phyloP scores from a whole-genome alignment of 176 grass and related monocot genomes.

The Carex pumila region DNA sequence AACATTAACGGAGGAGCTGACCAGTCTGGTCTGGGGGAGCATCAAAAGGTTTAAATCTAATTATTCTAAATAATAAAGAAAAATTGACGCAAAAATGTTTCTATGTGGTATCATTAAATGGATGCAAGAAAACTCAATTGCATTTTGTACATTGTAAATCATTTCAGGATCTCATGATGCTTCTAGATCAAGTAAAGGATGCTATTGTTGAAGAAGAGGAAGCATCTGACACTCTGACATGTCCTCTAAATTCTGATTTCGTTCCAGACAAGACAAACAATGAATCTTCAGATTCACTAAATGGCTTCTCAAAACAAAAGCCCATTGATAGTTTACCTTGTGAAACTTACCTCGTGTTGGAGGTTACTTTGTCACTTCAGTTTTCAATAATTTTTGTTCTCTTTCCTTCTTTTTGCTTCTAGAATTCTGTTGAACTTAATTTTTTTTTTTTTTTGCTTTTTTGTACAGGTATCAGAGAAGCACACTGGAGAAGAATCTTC shows the following conservation, averaged over 20 bases:
- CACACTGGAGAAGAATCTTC: slow-evolving; percentile 48
- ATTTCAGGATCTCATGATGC: slow-evolving; percentile 68
- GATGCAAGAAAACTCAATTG: neutral
- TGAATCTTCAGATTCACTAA: slow-evolving; percentile 13
- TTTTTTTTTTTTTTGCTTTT: neutral
- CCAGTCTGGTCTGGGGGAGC: slow-evolving; percentile 37
- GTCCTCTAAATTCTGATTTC: slow-evolving; percentile 7
- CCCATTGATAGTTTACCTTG: slow-evolving; percentile 17
- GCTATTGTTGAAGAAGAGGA: slow-evolving; percentile 67
- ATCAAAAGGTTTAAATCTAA: slow-evolving; percentile 64
- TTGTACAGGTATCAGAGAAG: slow-evolving; percentile 78
- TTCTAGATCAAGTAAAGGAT: slow-evolving; percentile 97
- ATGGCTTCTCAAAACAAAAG: slow-evolving; percentile 23
- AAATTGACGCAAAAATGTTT: neutral
- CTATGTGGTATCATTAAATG: slow-evolving; percentile 1
- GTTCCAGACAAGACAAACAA: slow-evolving; percentile 1
- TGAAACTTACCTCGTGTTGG: slow-evolving; percentile 74
- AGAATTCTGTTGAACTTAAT: neutral
- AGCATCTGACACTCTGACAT: slow-evolving; percentile 23
- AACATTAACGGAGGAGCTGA: slow-evolving; percentile 29
- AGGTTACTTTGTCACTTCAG: slow-evolving; percentile 45
- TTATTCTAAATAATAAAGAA: slow-evolving; percentile 2
- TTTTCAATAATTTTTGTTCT: neutral
- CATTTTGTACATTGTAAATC: slow-evolving; percentile 23
- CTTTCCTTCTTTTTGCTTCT: neutral